A percentile compares a stretch with the other conserved stretches of the same genome.
Evolutionary conservation across 257 asterid genomes (phyloP).

Genomic region (Solanum habrochaites): DNA sequence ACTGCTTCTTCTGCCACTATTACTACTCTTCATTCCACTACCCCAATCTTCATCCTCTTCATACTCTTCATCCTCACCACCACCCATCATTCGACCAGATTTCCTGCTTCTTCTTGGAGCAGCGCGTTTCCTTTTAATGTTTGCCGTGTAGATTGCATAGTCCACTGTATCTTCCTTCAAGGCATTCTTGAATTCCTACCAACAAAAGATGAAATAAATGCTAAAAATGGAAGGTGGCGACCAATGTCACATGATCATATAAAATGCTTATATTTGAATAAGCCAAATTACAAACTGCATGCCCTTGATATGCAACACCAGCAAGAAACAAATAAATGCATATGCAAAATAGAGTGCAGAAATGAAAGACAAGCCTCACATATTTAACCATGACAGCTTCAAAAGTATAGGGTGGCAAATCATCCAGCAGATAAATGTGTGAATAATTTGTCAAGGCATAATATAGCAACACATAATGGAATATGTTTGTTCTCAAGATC

Average conservation of each 20-base stretch:
- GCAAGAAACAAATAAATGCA: not conserved
- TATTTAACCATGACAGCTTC: not conserved
- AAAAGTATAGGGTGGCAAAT: not conserved
- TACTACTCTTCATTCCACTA: slow-evolving; percentile 30
- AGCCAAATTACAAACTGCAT: not conserved
- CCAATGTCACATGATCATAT: not conserved
- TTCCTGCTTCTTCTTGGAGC: slow-evolving; percentile 21
- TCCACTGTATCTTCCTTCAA: slow-evolving; percentile 35
- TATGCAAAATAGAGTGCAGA: not conserved
- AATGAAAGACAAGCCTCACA: not conserved
- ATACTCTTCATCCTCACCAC: slow-evolving; percentile 9
- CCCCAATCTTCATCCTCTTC: slow-evolving; percentile 23
- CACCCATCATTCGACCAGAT: slow-evolving; percentile 10
- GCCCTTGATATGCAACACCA: not conserved
- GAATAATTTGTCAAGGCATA: not conserved
- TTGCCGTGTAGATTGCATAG: slow-evolving; percentile 25
- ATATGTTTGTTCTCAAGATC: not conserved
- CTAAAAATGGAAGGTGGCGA: not conserved
- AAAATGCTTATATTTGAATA: not conserved
- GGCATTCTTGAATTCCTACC: slow-evolving; percentile 32
- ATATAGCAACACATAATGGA: not conserved
- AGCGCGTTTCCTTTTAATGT: slow-evolving; percentile 29
- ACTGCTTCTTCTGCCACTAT: slow-evolving; percentile 36
- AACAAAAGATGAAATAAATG: not conserved
- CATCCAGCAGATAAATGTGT: not conserved